Percentiles rank a stretch among this genome's conserved stretches.
Evolutionary conservation across 2,329 filamentous ascomycete species (phyloP).

Genomic region (Aspergillus candidus): DNA sequence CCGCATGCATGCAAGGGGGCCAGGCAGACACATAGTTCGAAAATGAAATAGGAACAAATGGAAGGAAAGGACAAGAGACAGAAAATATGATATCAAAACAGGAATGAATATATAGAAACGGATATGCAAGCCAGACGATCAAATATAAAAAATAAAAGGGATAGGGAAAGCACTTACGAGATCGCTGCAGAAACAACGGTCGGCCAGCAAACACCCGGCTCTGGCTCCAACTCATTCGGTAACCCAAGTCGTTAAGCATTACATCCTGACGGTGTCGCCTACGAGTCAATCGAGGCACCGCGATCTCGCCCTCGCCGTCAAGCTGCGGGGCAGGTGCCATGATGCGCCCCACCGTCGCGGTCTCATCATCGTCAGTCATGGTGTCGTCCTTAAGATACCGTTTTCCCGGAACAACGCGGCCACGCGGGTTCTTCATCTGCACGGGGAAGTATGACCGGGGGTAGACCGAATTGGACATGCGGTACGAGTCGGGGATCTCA

Average conservation of each 20-base stretch:
- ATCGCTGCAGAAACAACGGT: constrained; percentile 83
- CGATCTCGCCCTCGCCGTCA: constrained; percentile 70
- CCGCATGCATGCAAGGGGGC: no score
- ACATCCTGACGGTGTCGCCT: constrained; percentile 71
- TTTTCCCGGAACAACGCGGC: constrained; percentile 62
- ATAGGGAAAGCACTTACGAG: constrained; percentile 57
- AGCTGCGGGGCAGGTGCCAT: constrained; percentile 56
- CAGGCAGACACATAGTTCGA: no score
- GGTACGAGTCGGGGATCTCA: constrained; percentile 93
- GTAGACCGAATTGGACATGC: constrained; percentile 81
- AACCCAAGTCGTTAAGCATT: constrained; percentile 86
- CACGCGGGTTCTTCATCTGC: constrained; percentile 83
- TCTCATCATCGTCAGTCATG: constrained; percentile 42
- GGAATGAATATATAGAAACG: neutral
- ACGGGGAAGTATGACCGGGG: constrained; percentile 87
- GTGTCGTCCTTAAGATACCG: constrained; percentile 68
- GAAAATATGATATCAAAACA: neutral
- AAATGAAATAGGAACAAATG: neutral
- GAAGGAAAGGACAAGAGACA: constrained; percentile 8
- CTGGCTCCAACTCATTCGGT: constrained; percentile 95
- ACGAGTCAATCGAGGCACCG: constrained; percentile 67
- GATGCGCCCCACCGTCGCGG: constrained; percentile 33
- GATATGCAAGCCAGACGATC: no score
- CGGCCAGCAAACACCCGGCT: constrained; percentile 83
- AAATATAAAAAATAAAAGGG: neutral